phyloP scores from a whole-genome alignment of 2,329 filamentous ascomycete species.

The Pyrenochaeta sp. region DNA sequence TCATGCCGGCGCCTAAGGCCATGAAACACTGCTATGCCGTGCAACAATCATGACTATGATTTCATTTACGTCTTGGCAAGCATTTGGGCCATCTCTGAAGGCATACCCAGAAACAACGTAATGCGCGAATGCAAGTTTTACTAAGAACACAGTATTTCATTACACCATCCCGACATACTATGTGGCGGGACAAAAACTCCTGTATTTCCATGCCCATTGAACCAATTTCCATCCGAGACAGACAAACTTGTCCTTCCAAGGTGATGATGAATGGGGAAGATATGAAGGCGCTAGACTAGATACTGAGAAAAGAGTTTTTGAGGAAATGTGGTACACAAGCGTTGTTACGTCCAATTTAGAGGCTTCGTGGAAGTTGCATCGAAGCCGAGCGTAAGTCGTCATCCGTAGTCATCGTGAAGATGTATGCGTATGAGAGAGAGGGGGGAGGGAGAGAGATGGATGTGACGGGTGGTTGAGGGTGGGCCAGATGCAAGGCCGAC shows the following conservation, averaged over 20 bases:
- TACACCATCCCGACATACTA: conserved; percentile 24
- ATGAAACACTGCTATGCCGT: background rate
- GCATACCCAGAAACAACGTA: background rate
- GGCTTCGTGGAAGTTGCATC: conserved; percentile 29
- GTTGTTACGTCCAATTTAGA: conserved; percentile 38
- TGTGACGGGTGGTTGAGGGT: background rate
- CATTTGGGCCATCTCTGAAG: background rate
- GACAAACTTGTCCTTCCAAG: conserved; percentile 13
- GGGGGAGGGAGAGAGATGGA: no score
- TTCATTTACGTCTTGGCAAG: no score
- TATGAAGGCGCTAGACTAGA: conserved; percentile 33
- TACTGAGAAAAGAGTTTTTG: conserved; percentile 32
- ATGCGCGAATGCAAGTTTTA: background rate
- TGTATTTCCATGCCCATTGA: conserved; percentile 19
- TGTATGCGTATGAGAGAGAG: conserved; percentile 21
- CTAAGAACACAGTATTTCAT: conserved; percentile 21
- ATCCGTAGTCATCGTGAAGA: conserved; percentile 32
- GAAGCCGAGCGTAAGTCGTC: conserved; percentile 30
- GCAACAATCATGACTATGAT: no score
- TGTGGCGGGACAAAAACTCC: conserved; percentile 26
- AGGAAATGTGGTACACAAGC: conserved; percentile 34
- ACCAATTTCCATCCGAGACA: conserved; percentile 24
- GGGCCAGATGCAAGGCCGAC: background rate
- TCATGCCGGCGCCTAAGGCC: background rate
- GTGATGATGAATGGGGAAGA: conserved; percentile 21